Conservation (phyloP, 176 grass and related monocot species). For the Hyparrhenia diplandra region DNA sequence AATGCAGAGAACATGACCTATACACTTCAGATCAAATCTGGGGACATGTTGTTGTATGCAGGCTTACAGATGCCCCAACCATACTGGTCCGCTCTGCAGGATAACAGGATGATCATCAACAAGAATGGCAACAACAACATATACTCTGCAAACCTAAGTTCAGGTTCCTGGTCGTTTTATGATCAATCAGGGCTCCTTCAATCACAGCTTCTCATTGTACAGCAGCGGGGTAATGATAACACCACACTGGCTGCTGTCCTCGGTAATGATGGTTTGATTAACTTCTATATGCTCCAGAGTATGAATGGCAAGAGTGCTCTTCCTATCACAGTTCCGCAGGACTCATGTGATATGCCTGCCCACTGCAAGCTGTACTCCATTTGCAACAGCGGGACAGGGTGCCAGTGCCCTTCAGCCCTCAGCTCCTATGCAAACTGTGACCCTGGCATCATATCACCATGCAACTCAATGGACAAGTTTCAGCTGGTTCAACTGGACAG, state of each 20-base stretch:
- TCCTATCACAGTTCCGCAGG: conserved; percentile 32
- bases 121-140: conserved; percentile 37
- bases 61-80: conserved; percentile 55
- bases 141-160: conserved; percentile 54
- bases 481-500: conserved; percentile 51
- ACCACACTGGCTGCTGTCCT: conserved; percentile 54
- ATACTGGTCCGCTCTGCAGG: conserved; percentile 74
- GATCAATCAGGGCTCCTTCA: conserved; percentile 45
- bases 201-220: conserved; percentile 44
- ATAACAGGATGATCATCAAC: conserved; percentile 45
- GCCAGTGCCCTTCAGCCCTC: conserved; percentile 71
- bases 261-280: conserved; percentile 43
- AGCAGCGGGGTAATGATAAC: conserved; percentile 25
- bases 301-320: conserved; percentile 10
- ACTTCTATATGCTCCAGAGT: conserved; percentile 47
- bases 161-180: conserved; percentile 79
- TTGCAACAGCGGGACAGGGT: conserved; percentile 58
- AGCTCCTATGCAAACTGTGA: conserved; percentile 52
- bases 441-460: conserved; percentile 46
- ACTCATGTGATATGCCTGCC: conserved; percentile 69
- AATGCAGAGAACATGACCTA: conserved; percentile 50
- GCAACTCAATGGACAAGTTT: conserved; percentile 45
- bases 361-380: conserved; percentile 58
- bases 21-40: conserved; percentile 66
- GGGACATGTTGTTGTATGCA: conserved; percentile 63